phyloP scores from a whole-genome alignment of 371 early-diverging fungal species.

The Mucor saturninus region DNA sequence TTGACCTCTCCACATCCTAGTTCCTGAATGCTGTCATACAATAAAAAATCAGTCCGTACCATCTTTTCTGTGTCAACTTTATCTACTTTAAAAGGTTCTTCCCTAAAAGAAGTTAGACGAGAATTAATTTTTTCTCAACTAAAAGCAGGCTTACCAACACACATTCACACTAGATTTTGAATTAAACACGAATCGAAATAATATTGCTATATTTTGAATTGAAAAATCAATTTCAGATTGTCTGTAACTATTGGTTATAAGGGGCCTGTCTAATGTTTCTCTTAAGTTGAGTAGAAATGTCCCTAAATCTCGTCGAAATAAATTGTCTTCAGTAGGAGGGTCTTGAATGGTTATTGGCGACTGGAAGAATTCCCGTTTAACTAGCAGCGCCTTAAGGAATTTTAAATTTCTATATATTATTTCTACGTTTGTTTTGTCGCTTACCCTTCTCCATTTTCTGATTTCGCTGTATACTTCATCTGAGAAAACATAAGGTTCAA shows the following conservation, averaged over 20 bases:
- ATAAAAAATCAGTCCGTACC: conserved; percentile 12
- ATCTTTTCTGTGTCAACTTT: conserved; percentile 10
- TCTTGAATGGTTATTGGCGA: conserved; percentile 13
- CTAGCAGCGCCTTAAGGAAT: conserved; percentile 9
- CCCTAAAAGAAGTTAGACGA: conserved; percentile 15
- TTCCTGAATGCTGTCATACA: conserved; percentile 21
- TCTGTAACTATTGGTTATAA: conserved; percentile 15
- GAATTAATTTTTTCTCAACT: neutral
- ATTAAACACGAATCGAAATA: conserved; percentile 23
- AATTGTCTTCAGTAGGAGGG: conserved; percentile 22
- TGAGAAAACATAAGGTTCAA: conserved; percentile 21
- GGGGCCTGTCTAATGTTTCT: conserved; percentile 21
- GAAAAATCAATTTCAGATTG: conserved; percentile 23
- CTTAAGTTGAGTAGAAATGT: conserved; percentile 17
- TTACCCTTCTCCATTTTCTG: conserved; percentile 30
- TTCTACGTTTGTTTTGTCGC: conserved; percentile 12
- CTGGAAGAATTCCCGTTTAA: conserved; percentile 16
- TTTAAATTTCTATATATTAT: conserved; percentile 11
- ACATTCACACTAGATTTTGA: conserved; percentile 20
- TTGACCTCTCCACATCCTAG: conserved; percentile 23
- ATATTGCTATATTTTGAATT: conserved; percentile 21
- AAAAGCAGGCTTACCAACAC: conserved; percentile 20
- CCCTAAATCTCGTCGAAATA: conserved; percentile 20
- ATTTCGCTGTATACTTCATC: conserved; percentile 23
- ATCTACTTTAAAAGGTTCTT: conserved; percentile 12